phyloP scores from a whole-genome alignment of 2,329 filamentous ascomycete genomes.

The Aureobasidium sp. region DNA sequence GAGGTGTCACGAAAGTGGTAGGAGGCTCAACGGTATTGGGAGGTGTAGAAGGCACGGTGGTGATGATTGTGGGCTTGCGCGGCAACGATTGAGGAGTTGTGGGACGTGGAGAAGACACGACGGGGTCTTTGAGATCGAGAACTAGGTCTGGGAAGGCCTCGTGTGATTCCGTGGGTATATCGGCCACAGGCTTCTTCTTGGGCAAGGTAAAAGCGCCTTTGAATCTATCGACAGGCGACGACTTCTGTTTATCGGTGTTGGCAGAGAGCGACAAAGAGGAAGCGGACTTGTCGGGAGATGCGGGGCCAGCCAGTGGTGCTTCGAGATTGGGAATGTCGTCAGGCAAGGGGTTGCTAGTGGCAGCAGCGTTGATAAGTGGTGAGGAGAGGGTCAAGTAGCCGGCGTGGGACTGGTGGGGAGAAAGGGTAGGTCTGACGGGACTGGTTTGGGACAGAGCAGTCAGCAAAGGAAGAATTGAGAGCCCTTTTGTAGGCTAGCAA shows the following conservation, averaged over 20 bases:
- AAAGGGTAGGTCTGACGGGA: conserved; percentile 22
- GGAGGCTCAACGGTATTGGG: conserved; percentile 37
- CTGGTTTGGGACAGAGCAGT: background rate
- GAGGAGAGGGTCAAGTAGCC: conserved; percentile 42
- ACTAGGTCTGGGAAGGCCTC: conserved; percentile 4
- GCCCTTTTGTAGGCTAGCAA: background rate
- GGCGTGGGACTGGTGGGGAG: conserved; percentile 40
- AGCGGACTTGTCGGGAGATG: conserved; percentile 18
- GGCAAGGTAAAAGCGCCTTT: conserved; percentile 56
- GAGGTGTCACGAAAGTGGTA: conserved; percentile 55
- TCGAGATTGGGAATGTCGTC: conserved; percentile 17
- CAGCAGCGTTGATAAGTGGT: conserved; percentile 28
- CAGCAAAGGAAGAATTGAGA: background rate
- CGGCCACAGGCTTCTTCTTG: conserved; percentile 36
- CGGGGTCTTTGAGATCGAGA: background rate
- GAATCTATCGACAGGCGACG: conserved; percentile 57
- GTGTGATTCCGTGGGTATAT: background rate
- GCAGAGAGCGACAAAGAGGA: conserved; percentile 12
- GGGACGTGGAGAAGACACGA: conserved; percentile 5
- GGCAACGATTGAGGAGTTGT: conserved; percentile 18
- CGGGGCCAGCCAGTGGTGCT: conserved; percentile 26
- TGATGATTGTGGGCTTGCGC: conserved; percentile 25
- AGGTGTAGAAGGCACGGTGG: conserved; percentile 32
- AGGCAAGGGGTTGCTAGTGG: background rate
- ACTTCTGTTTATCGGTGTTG: conserved; percentile 48